Conservation (phyloP, 257 asterid species). For the Nemophila menziesii region DNA sequence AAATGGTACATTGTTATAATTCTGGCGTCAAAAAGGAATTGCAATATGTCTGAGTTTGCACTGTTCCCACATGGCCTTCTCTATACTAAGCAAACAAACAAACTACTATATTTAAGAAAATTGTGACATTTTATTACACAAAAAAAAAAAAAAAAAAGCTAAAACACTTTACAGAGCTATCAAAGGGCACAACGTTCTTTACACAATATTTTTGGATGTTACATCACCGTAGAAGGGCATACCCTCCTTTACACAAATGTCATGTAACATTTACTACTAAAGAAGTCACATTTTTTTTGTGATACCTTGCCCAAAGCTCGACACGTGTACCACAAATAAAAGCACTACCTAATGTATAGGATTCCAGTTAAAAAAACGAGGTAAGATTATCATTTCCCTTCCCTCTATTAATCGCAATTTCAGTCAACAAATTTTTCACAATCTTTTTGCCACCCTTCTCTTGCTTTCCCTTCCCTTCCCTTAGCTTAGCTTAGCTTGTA, state of each 20-base stretch:
- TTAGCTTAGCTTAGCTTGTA: not conserved
- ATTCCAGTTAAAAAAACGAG: not conserved
- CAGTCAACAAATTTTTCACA: constrained; percentile 6
- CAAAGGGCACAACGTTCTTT: constrained; percentile 5
- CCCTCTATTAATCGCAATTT: not conserved
- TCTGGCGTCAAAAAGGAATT: too few species aligned
- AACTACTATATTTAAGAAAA: not conserved
- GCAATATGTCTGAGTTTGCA: not conserved
- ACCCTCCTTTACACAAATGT: constrained; percentile 3
- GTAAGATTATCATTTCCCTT: not conserved
- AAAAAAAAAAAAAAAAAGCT: not conserved
- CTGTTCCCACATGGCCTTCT: not conserved
- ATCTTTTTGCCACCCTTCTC: constrained; percentile 16
- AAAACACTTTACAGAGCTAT: constrained; percentile 1
- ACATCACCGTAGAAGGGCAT: constrained; percentile 1
- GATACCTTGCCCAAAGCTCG: not conserved
- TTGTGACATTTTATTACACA: not conserved
- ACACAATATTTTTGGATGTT: not conserved
- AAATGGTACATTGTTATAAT: too few species aligned
- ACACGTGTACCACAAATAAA: constrained; percentile 9
- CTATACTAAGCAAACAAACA: not conserved
- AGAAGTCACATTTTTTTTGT: not conserved
- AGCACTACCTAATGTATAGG: not conserved
- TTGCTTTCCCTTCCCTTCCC: not conserved
- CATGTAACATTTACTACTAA: not conserved